phyloP scores from a whole-genome alignment of 345 rosid genomes.

The Heritiera littoralis region DNA sequence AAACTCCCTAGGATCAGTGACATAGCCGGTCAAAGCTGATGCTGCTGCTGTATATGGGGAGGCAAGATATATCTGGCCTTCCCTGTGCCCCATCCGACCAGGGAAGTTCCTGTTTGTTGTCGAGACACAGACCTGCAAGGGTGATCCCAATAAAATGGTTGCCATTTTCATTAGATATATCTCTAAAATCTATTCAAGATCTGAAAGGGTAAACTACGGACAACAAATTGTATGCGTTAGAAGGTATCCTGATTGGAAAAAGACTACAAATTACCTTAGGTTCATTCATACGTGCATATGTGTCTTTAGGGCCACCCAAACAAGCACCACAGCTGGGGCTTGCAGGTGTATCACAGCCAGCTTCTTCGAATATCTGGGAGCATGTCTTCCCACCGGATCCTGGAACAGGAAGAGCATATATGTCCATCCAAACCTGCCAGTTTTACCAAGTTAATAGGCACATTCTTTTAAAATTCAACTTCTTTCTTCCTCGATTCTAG shows the following conservation, averaged over 20 bases:
- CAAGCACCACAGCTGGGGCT: slow-evolving; percentile 99
- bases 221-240: background rate
- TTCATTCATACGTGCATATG: slow-evolving; percentile 91
- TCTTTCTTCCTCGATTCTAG: background rate
- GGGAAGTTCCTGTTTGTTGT: slow-evolving; percentile 99
- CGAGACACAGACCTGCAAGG: slow-evolving; percentile 65
- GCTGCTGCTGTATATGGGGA: slow-evolving; percentile 98
- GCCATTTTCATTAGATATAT: background rate
- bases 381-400: slow-evolving; percentile 97
- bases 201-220: background rate
- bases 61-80: slow-evolving; percentile 95
- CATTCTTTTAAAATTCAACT: background rate
- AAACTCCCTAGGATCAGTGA: slow-evolving; percentile 98
- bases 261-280: slow-evolving; percentile 54
- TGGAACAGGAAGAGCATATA: slow-evolving; percentile 84
- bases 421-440: slow-evolving; percentile 87
- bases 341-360: slow-evolving; percentile 95
- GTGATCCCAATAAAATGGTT: background rate
- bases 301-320: slow-evolving; percentile 95
- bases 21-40: slow-evolving; percentile 88
- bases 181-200: background rate
- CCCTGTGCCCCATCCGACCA: slow-evolving; percentile 98
- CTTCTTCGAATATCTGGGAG: slow-evolving; percentile 96
- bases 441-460: background rate
- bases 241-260: background rate